Conservation (phyloP, 768 basidiomycete species). For the Termitomyces sp. region DNA sequence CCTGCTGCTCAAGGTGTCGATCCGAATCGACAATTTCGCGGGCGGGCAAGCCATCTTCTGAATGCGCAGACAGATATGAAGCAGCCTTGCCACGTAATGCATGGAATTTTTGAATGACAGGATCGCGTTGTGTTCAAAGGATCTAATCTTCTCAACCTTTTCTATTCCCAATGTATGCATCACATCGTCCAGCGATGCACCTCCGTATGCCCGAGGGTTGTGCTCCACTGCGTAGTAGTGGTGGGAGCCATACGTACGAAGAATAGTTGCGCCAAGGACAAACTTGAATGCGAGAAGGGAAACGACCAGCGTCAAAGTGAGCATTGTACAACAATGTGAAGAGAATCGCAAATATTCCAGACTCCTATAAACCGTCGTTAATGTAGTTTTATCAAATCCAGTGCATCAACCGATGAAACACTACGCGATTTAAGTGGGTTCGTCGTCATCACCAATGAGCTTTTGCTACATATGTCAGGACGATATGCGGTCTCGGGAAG, state of each 20-base stretch:
- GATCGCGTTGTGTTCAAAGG: constrained; percentile 45
- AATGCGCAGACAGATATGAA: constrained; percentile 31
- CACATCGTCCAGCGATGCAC: constrained; percentile 55
- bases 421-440: not conserved
- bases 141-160: constrained; percentile 83
- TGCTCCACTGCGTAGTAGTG: constrained; percentile 83
- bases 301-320: constrained; percentile 24
- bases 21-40: constrained; percentile 50
- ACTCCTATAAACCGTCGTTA: constrained; percentile 3
- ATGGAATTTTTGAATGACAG: constrained; percentile 44
- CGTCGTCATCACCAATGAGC: not conserved
- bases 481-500: too few relatives aligned
- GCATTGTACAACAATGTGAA: constrained; percentile 22
- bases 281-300: constrained; percentile 24
- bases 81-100: constrained; percentile 32
- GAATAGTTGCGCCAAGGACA: constrained; percentile 30
- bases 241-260: constrained; percentile 54
- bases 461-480: not conserved
- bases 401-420: constrained; percentile 7
- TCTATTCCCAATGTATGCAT: constrained; percentile 65
- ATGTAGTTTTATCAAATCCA: constrained; percentile 2
- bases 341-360: not conserved
- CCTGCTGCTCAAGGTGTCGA: constrained; percentile 55
- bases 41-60: constrained; percentile 32
- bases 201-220: constrained; percentile 32